Conservation (phyloP, 495 filamentous ascomycete species). For the Xylaria castorea region DNA sequence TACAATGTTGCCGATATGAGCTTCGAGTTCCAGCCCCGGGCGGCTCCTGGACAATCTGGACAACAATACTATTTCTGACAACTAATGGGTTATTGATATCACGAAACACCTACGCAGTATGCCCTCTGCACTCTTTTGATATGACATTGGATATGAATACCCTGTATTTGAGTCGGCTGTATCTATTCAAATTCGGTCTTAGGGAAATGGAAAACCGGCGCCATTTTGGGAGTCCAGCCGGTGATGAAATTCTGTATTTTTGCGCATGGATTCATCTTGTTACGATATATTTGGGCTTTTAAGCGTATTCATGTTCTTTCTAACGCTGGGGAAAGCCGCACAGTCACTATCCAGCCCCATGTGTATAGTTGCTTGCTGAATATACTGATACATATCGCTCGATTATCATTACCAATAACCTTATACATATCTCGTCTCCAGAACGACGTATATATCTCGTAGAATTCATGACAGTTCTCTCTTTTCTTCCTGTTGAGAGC, state of each 20-base stretch:
- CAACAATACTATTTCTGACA: conserved; percentile 57
- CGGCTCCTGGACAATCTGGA: conserved; percentile 55
- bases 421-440: not conserved
- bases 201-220: not conserved
- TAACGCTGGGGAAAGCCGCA: not conserved
- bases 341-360: not conserved
- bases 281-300: not conserved
- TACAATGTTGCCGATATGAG: conserved; percentile 58
- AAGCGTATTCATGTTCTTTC: not conserved
- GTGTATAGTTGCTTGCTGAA: not conserved
- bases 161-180: not conserved
- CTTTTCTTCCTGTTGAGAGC: not conserved
- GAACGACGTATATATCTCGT: not conserved
- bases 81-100: not conserved
- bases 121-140: not conserved
- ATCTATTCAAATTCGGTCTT: not conserved
- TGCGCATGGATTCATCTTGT: not conserved
- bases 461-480: not conserved
- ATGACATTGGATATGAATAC: not conserved
- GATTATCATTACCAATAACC: not conserved
- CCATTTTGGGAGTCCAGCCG: not conserved
- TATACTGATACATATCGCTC: not conserved
- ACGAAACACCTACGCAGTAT: not conserved
- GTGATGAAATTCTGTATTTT: not conserved
- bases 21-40: conserved; percentile 58